These are phyloP conservation scores for Glarea lozoyensis DNA, from an alignment of 495 filamentous ascomycete genomes.

Conservation along the genomic window DNA sequence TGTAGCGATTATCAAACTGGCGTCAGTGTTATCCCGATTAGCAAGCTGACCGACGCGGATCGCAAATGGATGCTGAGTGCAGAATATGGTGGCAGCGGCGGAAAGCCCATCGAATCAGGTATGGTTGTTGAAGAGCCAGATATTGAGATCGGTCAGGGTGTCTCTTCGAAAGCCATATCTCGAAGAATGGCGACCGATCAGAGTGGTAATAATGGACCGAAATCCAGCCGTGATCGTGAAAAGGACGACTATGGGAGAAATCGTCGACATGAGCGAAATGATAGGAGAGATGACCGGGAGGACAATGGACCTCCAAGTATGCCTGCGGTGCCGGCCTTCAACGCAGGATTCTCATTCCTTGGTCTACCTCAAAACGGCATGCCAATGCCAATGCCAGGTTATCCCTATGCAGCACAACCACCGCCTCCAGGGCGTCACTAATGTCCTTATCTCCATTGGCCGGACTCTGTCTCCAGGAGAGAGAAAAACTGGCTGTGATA, in stretches of 20 bases:
- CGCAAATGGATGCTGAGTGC: constrained; percentile 95
- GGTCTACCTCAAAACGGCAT: constrained; percentile 57
- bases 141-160: constrained; percentile 95
- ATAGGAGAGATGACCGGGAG: constrained; percentile 33
- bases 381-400: constrained; percentile 61
- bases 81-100: constrained; percentile 87
- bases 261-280: constrained; percentile 29
- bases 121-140: constrained; percentile 95
- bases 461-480: too few species aligned
- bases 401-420: constrained; percentile 30
- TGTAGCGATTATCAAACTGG: constrained; percentile 93
- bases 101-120: constrained; percentile 66
- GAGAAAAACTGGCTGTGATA: too few species aligned
- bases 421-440: constrained; percentile 16
- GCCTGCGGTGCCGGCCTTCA: constrained; percentile 15
- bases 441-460: too few species aligned
- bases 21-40: constrained; percentile 87
- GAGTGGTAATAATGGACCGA: constrained; percentile 62
- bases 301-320: constrained; percentile 9
- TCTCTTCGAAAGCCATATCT: constrained; percentile 91
- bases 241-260: constrained; percentile 38
- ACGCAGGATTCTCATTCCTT: constrained; percentile 50
- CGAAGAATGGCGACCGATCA: constrained; percentile 73
- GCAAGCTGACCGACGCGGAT: constrained; percentile 89
- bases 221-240: constrained; percentile 52